These are phyloP conservation scores for Aspergillus viridinutans DNA, from an alignment of 2,329 filamentous ascomycete species.

Conservation along the genomic window DNA sequence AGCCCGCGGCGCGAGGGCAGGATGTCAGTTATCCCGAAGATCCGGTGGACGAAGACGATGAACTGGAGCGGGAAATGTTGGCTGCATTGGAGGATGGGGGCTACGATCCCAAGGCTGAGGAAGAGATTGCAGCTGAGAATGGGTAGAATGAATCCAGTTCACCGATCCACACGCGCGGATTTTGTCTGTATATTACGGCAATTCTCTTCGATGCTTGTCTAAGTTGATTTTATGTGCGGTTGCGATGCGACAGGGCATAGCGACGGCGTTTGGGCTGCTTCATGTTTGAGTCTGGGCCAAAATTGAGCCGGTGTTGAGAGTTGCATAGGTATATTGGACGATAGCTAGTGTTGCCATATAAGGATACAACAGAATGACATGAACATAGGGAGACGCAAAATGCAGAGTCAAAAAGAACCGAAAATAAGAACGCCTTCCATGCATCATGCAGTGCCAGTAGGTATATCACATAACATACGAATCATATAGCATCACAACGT, in stretches of 20 bases:
- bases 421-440: conserved; percentile 3
- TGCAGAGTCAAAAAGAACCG: conserved; percentile 3
- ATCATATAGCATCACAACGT: neutral
- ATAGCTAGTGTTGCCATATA: neutral
- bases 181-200: conserved; percentile 1
- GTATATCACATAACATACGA: neutral
- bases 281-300: neutral
- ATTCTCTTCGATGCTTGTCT: conserved; percentile 7
- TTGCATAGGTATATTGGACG: neutral
- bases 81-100: conserved; percentile 52
- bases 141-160: conserved; percentile 14
- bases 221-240: conserved; percentile 11
- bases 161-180: neutral
- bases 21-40: conserved; percentile 25
- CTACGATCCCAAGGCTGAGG: conserved; percentile 33
- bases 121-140: conserved; percentile 32
- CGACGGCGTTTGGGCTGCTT: conserved; percentile 20
- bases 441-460: neutral
- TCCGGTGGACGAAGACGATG: conserved; percentile 43
- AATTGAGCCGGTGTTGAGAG: neutral
- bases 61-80: conserved; percentile 53
- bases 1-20: conserved; percentile 23
- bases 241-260: conserved; percentile 30
- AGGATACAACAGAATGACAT: neutral
- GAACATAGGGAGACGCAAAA: neutral